Base-by-base conservation (phyloP, 1,139 yeast genomes). In the Komagataea norvegica region DNA sequence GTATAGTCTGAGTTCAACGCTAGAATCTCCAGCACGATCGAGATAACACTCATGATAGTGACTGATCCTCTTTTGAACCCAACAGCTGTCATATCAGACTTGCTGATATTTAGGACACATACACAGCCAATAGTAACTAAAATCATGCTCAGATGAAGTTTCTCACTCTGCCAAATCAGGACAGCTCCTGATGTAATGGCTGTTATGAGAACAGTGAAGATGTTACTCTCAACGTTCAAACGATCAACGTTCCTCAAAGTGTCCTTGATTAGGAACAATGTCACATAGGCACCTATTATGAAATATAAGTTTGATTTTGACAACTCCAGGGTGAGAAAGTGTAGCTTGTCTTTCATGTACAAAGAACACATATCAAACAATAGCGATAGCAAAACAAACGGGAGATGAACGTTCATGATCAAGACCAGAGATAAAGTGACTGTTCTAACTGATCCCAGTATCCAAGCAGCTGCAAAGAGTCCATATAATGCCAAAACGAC, bases 21-120 rank as follows among this genome's bases (percentile, higher is more conserved):
- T 34, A 63, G 36, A 29, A 55, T 55, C 31, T 61, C 62, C 33
- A 64, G 40, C 11, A 58, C 30, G 4, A 61, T 45, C 3, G 67
- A 51, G 43, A 62, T 52, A 2, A 52, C 11, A 3, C 67, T 59
- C 21, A 54, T 44, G 23, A 45, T 41, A 16, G 56, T 46, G 19
- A 57, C 46, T 10, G 56, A 41, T 10, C 56, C 57, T 38, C 41
- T 37, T 28, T 39, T 41, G 31, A 41, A 43, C 8, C 41, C 27
- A 20, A 45, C 25, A 6, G 17, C 25, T 5, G 37, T 26, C 3
- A 37, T n/a, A 23, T 50, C 55, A 16, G 45, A 24, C 31, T 40
- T 41, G n/a, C 48, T 38, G 10, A 44, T 25, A 31, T 34, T 29
- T 13, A 43, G 33, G 29, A 49, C 52, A 34, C 40, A 36, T 8